Evolutionary conservation across 139 green algal genomes (phyloP), one percentile per base, ranked within the genome.

Genomic region (Chlorella sp.): DNA sequence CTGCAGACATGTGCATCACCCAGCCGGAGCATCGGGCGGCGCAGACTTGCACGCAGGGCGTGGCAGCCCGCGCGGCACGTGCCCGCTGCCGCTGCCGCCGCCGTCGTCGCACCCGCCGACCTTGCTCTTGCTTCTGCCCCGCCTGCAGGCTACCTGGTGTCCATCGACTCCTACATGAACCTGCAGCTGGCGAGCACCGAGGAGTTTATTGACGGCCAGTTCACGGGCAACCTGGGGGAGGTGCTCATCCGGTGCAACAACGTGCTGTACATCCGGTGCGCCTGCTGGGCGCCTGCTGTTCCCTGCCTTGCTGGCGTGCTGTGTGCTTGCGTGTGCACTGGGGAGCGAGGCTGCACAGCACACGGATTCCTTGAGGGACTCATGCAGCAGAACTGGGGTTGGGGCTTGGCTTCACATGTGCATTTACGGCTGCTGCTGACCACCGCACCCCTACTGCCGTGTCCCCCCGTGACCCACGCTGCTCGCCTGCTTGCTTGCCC

Each of bases 191-290:
- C 98, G 32, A 98, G 93, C 92, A 99, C 97, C 36, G 98, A 99
- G 91, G 98, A 99, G 92, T 99, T 94, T 90, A 97, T 99, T 53
- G 97, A 99, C 86, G 98, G 97, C 7, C 92, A 98, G 89, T 98
- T 97, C 53, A 97, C 95, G 12, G 98, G 98, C 61, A 97, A 97
- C 79, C 92, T 99, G 60, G 98, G 98, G 0, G 98, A 99, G 92
- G 97, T 98, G 24, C 91, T 99, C 53, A 99, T 99, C 36, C 93
- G 96, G 93, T 99, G 97, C 92, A 99, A 99, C 92, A 99, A 99
- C 89, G 97, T 99, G 26, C 91, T 99, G 53, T 99, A 99, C 89
- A 91, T 99, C 40, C 80, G 97, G 84, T 96, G 95, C 39, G 96
- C 93, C 11, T n/a, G 48, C 48, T 57, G 48, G 48, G 9, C 48